Base-by-base conservation (phyloP, 805 yeast genomes). In the Kurtzmaniella fragi region DNA sequence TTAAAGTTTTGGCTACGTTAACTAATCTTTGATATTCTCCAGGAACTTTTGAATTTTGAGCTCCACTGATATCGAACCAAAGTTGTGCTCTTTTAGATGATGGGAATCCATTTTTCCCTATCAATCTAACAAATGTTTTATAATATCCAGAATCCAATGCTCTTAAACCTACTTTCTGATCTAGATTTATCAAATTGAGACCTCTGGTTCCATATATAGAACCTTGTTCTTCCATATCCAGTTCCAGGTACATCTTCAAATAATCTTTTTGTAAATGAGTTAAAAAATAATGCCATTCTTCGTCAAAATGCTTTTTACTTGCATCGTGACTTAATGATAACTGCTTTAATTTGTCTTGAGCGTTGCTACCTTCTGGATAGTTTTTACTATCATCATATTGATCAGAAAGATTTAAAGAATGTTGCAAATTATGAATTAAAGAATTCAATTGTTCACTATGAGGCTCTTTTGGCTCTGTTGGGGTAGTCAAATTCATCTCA, bases 11-110 rank as follows among this genome's bases (percentile, higher is more conserved):
- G 10, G 46, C 40, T 46, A 45, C 28, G 38, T 47, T 27, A 55
- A 57, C 39, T 48, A 61, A 30, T 50, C 56, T 55, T 16, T 58
- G 69, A 46, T 67, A 78, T 33, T 70, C 73, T 0, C 78, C 78
- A 3, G 78, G 77, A 4, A 67, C 63, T 32, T 56, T 57, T 3
- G 70, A 42, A 34, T 57, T 54, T 41, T 61, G 61, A 0, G 79
- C 75, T 0, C 80, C 80, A 3, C 73, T 64, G n/a, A 78, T 60
- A 44, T 77, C 78, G 10, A 67, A 54, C 83, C 83, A 77, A 8
- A 77, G 55, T 28, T 58, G 54, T 15, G 73, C 61, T 5, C 82
- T 56, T 41, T 73, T 64, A 17, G 65, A 66, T 34, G 66, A 58
- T 0, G 82, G 79, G 1, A 78, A 64, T 0, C 83, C 83, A 17